Percentiles rank a stretch among this genome's conserved stretches.
Evolutionary conservation across 2,329 filamentous ascomycete species (phyloP).

Genomic region (Trichophyton simii): DNA sequence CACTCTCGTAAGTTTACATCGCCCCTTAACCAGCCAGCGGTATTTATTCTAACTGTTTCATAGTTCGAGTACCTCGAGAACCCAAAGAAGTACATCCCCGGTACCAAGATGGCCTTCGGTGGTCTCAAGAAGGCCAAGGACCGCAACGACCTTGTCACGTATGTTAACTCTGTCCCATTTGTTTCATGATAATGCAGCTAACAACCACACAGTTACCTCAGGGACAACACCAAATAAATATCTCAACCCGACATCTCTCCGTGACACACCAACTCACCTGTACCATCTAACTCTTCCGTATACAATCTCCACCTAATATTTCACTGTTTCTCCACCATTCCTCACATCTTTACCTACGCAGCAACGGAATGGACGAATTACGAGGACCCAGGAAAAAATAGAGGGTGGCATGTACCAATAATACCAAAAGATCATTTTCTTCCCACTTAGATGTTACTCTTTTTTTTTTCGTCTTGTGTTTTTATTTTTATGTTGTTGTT

Average conservation of each 20-base stretch:
- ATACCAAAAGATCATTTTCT: conserved; percentile 1
- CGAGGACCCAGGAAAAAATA: neutral
- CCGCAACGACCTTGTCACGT: conserved; percentile 97
- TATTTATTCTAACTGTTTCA: conserved; percentile 14
- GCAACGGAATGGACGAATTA: neutral
- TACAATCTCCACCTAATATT: neutral
- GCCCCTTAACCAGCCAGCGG: conserved; percentile 5
- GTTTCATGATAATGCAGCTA: neutral
- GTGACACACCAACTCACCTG: conserved; percentile 6
- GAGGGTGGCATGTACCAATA: conserved; percentile 1
- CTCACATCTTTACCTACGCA: neutral
- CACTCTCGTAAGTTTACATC: conserved; percentile 53
- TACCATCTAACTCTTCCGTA: neutral
- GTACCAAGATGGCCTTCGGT: conserved; percentile 99
- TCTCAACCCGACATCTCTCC: neutral
- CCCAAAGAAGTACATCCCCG: conserved; percentile 99
- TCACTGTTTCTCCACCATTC: neutral
- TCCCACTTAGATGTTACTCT: neutral
- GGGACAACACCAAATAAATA: conserved; percentile 11
- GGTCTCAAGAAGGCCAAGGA: conserved; percentile 99
- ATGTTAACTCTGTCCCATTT: conserved; percentile 34
- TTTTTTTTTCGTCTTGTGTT: neutral
- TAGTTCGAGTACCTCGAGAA: conserved; percentile 98
- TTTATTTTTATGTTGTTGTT: neutral
- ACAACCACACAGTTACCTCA: conserved; percentile 7